Evolutionary conservation across 371 early-diverging fungal genomes (phyloP).

Genomic region (Nosema muscidifuracis): DNA sequence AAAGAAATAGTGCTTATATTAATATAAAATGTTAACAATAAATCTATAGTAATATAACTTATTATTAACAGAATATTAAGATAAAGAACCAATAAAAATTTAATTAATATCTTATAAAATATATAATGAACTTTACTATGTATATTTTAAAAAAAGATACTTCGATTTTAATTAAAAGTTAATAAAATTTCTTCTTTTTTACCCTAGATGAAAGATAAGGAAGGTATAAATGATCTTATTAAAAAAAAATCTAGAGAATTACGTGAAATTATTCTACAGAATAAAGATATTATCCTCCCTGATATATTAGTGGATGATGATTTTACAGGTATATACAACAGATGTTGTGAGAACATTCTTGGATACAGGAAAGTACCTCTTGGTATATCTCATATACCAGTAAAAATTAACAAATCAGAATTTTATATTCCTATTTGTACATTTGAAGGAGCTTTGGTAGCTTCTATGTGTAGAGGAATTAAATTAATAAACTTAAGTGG

Average conservation of each 20-base stretch:
- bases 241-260: slow-evolving; percentile 8
- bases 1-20: no score
- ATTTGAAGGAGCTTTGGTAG: slow-evolving; percentile 85
- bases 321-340: slow-evolving; percentile 75
- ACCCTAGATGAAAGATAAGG: no score
- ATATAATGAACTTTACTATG: no score
- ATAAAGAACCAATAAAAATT: no score
- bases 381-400: slow-evolving; percentile 63
- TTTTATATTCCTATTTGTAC: slow-evolving; percentile 87
- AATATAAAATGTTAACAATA: no score
- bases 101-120: no score
- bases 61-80: no score
- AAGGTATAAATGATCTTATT: background rate
- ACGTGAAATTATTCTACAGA: background rate
- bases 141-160: no score
- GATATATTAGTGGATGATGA: slow-evolving; percentile 66
- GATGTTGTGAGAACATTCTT: slow-evolving; percentile 89
- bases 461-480: slow-evolving; percentile 84
- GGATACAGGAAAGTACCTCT: slow-evolving; percentile 85
- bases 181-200: no score
- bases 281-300: background rate
- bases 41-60: no score
- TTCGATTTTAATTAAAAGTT: no score
- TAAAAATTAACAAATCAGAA: slow-evolving; percentile 65
- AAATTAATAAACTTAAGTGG: slow-evolving; percentile 81